phyloP scores from a whole-genome alignment of 305 asterid species.

The Solanum hybrid region DNA sequence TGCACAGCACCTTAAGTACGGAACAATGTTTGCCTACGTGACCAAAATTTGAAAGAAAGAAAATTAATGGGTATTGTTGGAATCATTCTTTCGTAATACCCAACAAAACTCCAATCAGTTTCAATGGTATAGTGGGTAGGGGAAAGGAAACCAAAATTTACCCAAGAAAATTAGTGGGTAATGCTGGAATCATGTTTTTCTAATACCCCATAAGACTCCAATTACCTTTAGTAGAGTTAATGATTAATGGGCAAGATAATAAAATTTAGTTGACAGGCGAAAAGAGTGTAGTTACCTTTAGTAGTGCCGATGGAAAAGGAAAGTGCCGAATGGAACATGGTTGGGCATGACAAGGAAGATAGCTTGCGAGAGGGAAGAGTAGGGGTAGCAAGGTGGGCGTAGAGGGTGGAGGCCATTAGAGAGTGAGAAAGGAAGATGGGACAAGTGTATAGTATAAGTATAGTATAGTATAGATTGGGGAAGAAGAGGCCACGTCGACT shows the following conservation, averaged over 20 bases:
- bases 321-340: constrained; percentile 25
- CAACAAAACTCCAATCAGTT: neutral
- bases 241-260: too few relatives aligned
- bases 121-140: neutral
- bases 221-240: too few relatives aligned
- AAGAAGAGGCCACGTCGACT: constrained; percentile 34
- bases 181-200: too few relatives aligned
- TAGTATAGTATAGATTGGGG: neutral
- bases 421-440: constrained; percentile 31
- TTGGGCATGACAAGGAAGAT: constrained; percentile 29
- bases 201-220: too few relatives aligned
- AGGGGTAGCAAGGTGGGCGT: constrained; percentile 20
- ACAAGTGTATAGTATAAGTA: neutral
- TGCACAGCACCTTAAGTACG: constrained; percentile 27
- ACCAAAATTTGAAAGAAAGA: neutral
- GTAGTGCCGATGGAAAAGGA: constrained; percentile 9
- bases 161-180: neutral
- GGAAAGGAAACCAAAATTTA: neutral
- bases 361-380: neutral
- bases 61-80: neutral
- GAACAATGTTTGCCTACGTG: constrained; percentile 34
- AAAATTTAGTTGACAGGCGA: too few relatives aligned
- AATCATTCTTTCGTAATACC: neutral
- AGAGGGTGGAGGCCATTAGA: constrained; percentile 35
- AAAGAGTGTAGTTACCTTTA: constrained; percentile 22